phyloP scores from a whole-genome alignment of 106 monocot genomes.

The Allium cepa region DNA sequence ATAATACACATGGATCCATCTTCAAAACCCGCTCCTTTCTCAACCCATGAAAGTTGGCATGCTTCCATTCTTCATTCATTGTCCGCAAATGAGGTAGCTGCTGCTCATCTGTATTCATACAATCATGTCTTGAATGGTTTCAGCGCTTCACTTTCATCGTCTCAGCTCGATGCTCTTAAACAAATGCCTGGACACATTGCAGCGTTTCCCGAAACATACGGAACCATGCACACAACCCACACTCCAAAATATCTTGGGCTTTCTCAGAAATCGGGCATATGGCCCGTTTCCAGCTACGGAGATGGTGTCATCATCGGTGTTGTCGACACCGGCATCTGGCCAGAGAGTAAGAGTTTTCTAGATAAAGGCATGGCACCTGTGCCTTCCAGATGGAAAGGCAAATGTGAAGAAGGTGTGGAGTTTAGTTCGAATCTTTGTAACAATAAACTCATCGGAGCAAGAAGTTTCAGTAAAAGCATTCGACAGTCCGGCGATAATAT shows the following conservation, averaged over 20 bases:
- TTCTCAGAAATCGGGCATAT: background rate
- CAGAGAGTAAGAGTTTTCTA: background rate
- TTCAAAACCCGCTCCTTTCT: conserved; percentile 8
- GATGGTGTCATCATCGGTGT: background rate
- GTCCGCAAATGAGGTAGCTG: background rate
- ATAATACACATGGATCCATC: conserved; percentile 8
- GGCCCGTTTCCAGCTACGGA: background rate
- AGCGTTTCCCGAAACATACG: background rate
- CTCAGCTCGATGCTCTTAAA: background rate
- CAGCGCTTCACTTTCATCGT: background rate
- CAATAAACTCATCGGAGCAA: conserved; percentile 54
- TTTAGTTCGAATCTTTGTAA: conserved; percentile 35
- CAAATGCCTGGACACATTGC: background rate
- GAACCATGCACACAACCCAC: background rate
- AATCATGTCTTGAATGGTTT: background rate
- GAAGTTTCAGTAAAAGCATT: conserved; percentile 4
- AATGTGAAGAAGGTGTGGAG: conserved; percentile 13
- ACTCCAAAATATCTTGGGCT: background rate
- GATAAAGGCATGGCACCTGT: background rate
- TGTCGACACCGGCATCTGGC: background rate
- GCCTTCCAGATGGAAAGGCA: conserved; percentile 33
- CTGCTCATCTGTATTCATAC: background rate
- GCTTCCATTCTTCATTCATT: background rate
- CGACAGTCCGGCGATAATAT: conserved; percentile 7
- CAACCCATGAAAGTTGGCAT: conserved; percentile 7